A percentile compares a stretch with the other conserved stretches of the same genome.
phyloP scores from a whole-genome alignment of 1,284 basidiomycete genomes.

The Cronartium ribicola region DNA sequence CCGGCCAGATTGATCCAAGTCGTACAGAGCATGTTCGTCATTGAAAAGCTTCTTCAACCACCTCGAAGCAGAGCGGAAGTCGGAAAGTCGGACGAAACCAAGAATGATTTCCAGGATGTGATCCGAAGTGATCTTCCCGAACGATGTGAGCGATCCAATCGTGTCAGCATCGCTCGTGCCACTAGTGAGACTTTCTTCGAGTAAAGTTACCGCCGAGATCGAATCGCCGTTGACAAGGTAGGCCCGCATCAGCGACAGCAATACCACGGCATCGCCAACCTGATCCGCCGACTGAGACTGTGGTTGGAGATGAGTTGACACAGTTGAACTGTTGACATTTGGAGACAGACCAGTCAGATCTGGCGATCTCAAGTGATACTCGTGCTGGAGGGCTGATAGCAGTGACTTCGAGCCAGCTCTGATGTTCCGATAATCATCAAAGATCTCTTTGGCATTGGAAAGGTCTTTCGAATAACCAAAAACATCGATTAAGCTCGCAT shows the following conservation, averaged over 20 bases:
- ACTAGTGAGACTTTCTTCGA: slow-evolving; percentile 20
- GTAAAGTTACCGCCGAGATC: slow-evolving; percentile 27
- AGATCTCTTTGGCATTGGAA: slow-evolving; percentile 12
- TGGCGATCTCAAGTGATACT: slow-evolving; percentile 13
- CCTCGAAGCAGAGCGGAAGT: slow-evolving; percentile 31
- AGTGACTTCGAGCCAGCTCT: slow-evolving; percentile 2
- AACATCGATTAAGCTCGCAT: slow-evolving; percentile 17
- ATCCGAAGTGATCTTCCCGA: slow-evolving; percentile 11
- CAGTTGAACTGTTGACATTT: background rate
- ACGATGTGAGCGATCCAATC: background rate
- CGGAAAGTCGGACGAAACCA: slow-evolving; percentile 28
- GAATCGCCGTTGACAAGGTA: slow-evolving; percentile 31
- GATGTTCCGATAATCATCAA: slow-evolving; percentile 28
- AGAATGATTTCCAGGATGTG: slow-evolving; percentile 38
- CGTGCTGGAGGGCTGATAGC: background rate
- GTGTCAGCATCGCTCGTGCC: slow-evolving; percentile 1
- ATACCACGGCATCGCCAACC: slow-evolving; percentile 16
- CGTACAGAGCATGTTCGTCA: slow-evolving; percentile 32
- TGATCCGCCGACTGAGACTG: slow-evolving; percentile 19
- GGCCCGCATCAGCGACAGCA: slow-evolving; percentile 28
- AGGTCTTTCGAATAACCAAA: slow-evolving; percentile 20
- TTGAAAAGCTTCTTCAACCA: slow-evolving; percentile 39
- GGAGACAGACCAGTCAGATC: background rate
- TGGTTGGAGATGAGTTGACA: background rate
- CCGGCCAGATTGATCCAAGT: slow-evolving; percentile 24